phyloP scores from a whole-genome alignment of 1,284 basidiomycete genomes.

The Ustilago cynodontis region DNA sequence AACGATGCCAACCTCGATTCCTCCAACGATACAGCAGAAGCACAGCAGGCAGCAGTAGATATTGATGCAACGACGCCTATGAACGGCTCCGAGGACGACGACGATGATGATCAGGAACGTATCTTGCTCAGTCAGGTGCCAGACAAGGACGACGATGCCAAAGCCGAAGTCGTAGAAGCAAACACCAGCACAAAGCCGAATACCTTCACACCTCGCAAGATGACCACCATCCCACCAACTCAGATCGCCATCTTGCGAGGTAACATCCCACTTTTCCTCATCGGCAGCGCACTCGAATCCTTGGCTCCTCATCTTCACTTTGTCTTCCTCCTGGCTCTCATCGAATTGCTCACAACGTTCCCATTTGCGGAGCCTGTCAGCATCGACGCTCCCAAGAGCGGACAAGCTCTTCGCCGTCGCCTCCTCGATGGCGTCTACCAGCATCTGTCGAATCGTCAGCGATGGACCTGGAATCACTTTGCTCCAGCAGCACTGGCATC shows the following conservation, averaged over 20 bases:
- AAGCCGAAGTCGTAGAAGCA: conserved; percentile 21
- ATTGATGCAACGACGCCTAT: conserved; percentile 22
- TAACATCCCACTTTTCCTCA: conserved; percentile 57
- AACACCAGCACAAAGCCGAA: conserved; percentile 22
- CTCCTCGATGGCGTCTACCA: conserved; percentile 51
- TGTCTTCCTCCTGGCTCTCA: conserved; percentile 48
- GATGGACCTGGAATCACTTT: conserved; percentile 35
- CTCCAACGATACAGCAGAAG: conserved; percentile 26
- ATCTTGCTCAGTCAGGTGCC: conserved; percentile 46
- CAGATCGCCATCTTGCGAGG: conserved; percentile 59
- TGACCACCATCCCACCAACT: conserved; percentile 45
- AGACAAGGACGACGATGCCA: conserved; percentile 37
- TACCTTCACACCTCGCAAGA: conserved; percentile 27
- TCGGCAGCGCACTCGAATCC: conserved; percentile 46
- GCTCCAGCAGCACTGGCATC: conserved; percentile 37
- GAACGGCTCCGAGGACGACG: conserved; percentile 10
- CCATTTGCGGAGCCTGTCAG: conserved; percentile 56
- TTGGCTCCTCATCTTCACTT: conserved; percentile 56
- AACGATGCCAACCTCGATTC: conserved; percentile 3
- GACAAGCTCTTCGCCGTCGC: conserved; percentile 47
- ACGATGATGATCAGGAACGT: conserved; percentile 23
- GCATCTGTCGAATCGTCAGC: conserved; percentile 33
- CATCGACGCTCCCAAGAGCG: conserved; percentile 33
- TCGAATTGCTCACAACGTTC: conserved; percentile 54
- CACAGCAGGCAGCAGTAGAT: conserved; percentile 36